Base-by-base conservation (phyloP, 2,329 filamentous ascomycete species). In the Colletotrichum tofieldiae region DNA sequence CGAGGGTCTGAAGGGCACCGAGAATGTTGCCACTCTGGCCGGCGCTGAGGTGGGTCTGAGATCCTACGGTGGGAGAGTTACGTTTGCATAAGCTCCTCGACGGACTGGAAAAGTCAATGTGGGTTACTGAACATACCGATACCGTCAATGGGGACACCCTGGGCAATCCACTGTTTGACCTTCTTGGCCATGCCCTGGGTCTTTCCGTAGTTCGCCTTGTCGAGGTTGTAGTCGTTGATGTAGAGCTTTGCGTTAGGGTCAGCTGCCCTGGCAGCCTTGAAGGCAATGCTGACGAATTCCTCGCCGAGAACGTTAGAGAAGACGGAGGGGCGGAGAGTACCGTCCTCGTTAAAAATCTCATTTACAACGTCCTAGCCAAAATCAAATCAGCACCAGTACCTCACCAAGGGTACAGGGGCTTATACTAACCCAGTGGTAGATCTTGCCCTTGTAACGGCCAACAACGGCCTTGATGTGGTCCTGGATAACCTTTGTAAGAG, bases 201-300 rank as follows among this genome's bases (percentile, higher is more conserved):
- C 84, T 94, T 94, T 74, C 86, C 83, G 76, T 87, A 87, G 75
- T 76, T 85, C 20, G 91, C 86, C 51, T 81, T 84, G 82, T 93
- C 91, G 64, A 93, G 87, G 83, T 92, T 93, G 82, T 87, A 90
- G 80, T 94, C 92, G 81, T 94, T 95, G 83, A 94, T 93, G 84
- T 93, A 95, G 49, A 94, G 86, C 82, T 91, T 92, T 2, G 90
- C 91, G 67, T 81, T 76, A 3, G 92, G 91, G 79, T 94, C 92
- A 16, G 91, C 92, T 8, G 85, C 85, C 63, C 88, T 87, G 16
- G 49, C 26, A 2, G 49, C 49, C 7, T 11, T 52, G 49, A 52
- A 52, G 16, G 49, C 49, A 14, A 52, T 52, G 49, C 49, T 6
- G 49, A 52, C 49, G 4, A 52, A 52, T 1, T 52, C 49, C 49